Evolutionary conservation across 2,329 filamentous ascomycete species (phyloP).

Genomic region (Remersonia thermophila): DNA sequence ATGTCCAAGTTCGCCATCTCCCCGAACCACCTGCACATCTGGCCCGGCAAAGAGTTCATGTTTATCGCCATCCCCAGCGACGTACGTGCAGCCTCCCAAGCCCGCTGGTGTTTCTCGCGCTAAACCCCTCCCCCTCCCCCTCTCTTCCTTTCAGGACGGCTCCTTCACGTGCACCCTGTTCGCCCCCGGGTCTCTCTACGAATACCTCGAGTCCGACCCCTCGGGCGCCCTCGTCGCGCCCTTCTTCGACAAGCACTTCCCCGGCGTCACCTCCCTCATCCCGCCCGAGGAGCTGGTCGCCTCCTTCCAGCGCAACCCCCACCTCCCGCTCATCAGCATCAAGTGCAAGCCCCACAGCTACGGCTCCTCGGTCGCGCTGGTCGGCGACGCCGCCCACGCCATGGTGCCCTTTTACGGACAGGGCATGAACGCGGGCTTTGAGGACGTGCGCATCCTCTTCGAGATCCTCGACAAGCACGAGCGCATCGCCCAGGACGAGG

Average conservation of each 20-base stretch:
- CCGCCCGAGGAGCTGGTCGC: slow-evolving; percentile 52
- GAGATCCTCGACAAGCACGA: slow-evolving; percentile 59
- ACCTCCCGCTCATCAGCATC: slow-evolving; percentile 84
- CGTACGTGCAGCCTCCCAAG: slow-evolving; percentile 33
- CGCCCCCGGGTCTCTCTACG: slow-evolving; percentile 59
- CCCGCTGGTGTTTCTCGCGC: background rate
- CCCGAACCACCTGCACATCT: slow-evolving; percentile 91
- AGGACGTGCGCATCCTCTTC: slow-evolving; percentile 86
- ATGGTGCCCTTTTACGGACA: slow-evolving; percentile 99
- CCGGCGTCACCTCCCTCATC: slow-evolving; percentile 67
- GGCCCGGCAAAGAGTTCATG: slow-evolving; percentile 91
- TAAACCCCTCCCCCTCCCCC: background rate
- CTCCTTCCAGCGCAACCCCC: slow-evolving; percentile 73
- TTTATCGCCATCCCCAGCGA: slow-evolving; percentile 87
- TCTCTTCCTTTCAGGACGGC: slow-evolving; percentile 46
- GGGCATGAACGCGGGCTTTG: slow-evolving; percentile 92
- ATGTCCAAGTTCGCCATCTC: slow-evolving; percentile 60
- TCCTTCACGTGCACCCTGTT: slow-evolving; percentile 95
- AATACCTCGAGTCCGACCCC: slow-evolving; percentile 51
- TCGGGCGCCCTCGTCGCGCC: slow-evolving; percentile 37
- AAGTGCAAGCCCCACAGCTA: slow-evolving; percentile 87
- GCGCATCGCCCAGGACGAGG: slow-evolving; percentile 13
- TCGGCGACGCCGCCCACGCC: slow-evolving; percentile 91
- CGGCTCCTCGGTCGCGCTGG: slow-evolving; percentile 61
- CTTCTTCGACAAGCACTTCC: slow-evolving; percentile 78